Evolutionary conservation across 768 basidiomycete genomes (phyloP), one percentile per base, ranked within the genome.

Genomic region (Serendipita sp.): DNA sequence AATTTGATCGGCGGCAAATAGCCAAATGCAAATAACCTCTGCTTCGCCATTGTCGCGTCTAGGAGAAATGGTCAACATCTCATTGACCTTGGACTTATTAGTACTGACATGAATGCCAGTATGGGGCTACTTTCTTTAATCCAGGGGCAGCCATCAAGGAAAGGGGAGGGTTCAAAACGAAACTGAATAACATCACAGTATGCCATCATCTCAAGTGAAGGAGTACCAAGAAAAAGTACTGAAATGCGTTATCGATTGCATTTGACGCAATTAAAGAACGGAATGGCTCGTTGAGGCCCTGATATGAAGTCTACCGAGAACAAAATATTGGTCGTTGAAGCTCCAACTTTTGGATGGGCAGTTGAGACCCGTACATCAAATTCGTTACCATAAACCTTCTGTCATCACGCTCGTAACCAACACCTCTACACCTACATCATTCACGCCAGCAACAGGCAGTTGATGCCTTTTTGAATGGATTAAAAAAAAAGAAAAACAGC

Each of bases 41-140:
- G 81, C 73, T 97, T 97, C 23, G 91, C 91, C 83, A 87, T 93
- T 0, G 92, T 95, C 6, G 84, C 88, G 71, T 93, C 52, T 53
- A 10, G 74, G 3, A 44, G 29, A 23, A 10, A 15, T 15, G 16
- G 52, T 27, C 29, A 15, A 53, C 16, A 53, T 11, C 16, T 11
- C 13, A 45, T 45, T 45, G 11, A 23, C 44, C 44, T 45, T 13
- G 11, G 13, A 53, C 10, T 15, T 10, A 53, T 29, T 53, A 11
- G 11, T 11, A 10, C 52, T 53, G 11, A 53, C 52, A 90, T 2
- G 91, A 88, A 72, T 90, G 88, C 90, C 91, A 96, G 72, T 95
- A 95, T 0, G 93, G 88, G 45, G 85, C 76, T 62, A 87, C 80
- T 72, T 91, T 91, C 71, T 87, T 86, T 65, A 96, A 76, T 10